phyloP scores from a whole-genome alignment of 1,139 yeast genomes.

The Zygotorulaspora mrakii region DNA sequence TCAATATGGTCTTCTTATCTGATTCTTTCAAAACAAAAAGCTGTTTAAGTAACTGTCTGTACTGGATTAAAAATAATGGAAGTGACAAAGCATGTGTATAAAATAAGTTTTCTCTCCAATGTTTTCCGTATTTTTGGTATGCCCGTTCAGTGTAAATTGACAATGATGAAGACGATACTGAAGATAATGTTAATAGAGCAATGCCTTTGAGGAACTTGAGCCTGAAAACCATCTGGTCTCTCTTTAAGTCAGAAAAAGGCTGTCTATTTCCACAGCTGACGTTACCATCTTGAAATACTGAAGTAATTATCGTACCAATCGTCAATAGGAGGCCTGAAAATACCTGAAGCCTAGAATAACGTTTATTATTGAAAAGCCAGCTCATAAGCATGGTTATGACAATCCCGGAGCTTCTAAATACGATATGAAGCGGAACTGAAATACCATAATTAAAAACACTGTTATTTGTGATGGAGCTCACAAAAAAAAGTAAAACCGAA shows the following conservation, averaged over 20 bases:
- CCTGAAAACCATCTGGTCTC: slow-evolving; percentile 1
- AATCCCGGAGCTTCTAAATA: slow-evolving; percentile 63
- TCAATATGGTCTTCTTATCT: slow-evolving; percentile 7
- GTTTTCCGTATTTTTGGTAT: slow-evolving; percentile 48
- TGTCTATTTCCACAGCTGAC: slow-evolving; percentile 8
- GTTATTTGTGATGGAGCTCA: slow-evolving; percentile 55
- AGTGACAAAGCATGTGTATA: slow-evolving; percentile 57
- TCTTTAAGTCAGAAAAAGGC: no score
- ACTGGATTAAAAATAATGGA: slow-evolving; percentile 48
- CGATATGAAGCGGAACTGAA: slow-evolving; percentile 65
- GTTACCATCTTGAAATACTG: slow-evolving; percentile 33
- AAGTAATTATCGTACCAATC: slow-evolving; percentile 53
- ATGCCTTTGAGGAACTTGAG: slow-evolving; percentile 43
- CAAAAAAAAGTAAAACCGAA: slow-evolving; percentile 50
- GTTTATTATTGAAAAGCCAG: slow-evolving; percentile 43
- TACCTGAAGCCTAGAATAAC: slow-evolving; percentile 47
- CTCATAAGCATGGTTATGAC: slow-evolving; percentile 62
- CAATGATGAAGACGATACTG: slow-evolving; percentile 50
- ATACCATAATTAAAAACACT: slow-evolving; percentile 55
- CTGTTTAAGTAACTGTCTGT: slow-evolving; percentile 26
- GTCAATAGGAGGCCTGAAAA: slow-evolving; percentile 52
- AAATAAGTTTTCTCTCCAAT: slow-evolving; percentile 64
- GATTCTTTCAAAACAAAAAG: slow-evolving; percentile 16
- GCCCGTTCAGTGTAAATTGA: slow-evolving; percentile 55
- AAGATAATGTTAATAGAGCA: slow-evolving; percentile 43